phyloP scores from a whole-genome alignment of 805 yeast species.

The Yamadazyma paraphyllophila region DNA sequence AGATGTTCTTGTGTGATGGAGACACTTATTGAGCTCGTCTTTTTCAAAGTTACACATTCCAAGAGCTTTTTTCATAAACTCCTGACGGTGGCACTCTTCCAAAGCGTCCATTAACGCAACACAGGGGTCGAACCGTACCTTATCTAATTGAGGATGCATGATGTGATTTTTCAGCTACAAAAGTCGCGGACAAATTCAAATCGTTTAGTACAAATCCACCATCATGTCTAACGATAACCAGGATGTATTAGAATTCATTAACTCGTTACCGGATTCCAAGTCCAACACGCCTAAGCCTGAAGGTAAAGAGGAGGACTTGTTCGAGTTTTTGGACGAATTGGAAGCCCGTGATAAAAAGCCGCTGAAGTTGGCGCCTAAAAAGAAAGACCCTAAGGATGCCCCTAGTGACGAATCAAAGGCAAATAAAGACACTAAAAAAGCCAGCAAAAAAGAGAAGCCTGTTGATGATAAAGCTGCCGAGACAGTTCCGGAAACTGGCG shows the following conservation, averaged over 20 bases:
- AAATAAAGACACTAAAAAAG: not conserved
- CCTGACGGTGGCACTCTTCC: constrained; percentile 80
- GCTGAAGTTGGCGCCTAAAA: constrained; percentile 34
- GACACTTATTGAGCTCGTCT: constrained; percentile 73
- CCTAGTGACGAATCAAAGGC: too few relatives aligned
- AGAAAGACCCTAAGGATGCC: constrained; percentile 12
- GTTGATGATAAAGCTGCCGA: too few relatives aligned
- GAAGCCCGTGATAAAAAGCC: constrained; percentile 56
- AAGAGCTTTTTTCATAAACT: constrained; percentile 63
- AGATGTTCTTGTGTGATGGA: constrained; percentile 70
- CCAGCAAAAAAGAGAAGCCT: not conserved
- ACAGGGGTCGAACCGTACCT: constrained; percentile 53
- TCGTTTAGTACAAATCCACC: not conserved
- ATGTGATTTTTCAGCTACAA: not conserved
- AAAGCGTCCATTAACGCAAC: constrained; percentile 79
- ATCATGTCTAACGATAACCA: constrained; percentile 29
- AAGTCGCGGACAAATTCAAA: too few relatives aligned
- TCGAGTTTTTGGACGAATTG: constrained; percentile 64
- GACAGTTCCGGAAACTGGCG: too few relatives aligned
- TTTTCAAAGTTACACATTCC: constrained; percentile 86
- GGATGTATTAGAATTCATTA: constrained; percentile 77
- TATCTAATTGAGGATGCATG: constrained; percentile 49
- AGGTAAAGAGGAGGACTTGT: constrained; percentile 51
- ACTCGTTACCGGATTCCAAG: constrained; percentile 67
- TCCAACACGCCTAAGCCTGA: constrained; percentile 30